These are phyloP conservation scores for Penicillium concentricum DNA, from an alignment of 2,329 filamentous ascomycete genomes.

Conservation along the genomic window DNA sequence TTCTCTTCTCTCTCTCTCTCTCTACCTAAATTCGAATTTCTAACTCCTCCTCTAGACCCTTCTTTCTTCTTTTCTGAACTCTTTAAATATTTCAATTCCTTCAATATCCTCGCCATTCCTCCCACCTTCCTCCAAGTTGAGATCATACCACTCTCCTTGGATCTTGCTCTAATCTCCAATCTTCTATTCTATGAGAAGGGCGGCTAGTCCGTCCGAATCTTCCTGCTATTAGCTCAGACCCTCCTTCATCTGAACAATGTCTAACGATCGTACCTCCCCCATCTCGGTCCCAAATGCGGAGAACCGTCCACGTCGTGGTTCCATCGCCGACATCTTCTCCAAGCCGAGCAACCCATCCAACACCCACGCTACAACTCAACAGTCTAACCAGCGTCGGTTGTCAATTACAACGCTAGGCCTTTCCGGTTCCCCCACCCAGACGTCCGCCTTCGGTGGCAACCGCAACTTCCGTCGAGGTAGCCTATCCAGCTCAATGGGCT, in stretches of 20 bases:
- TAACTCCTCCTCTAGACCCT: neutral
- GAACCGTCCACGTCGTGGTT: slow-evolving; percentile 46
- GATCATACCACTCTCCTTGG: neutral
- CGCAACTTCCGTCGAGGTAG: slow-evolving; percentile 61
- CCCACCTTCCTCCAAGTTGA: neutral
- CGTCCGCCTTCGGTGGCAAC: slow-evolving; percentile 51
- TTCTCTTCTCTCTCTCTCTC: slow-evolving; percentile 3
- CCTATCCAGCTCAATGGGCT: slow-evolving; percentile 61
- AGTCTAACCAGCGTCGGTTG: slow-evolving; percentile 58
- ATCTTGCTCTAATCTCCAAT: neutral
- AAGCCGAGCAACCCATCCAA: slow-evolving; percentile 28
- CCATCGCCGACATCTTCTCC: slow-evolving; percentile 46
- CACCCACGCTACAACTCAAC: slow-evolving; percentile 48
- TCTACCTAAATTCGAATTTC: neutral
- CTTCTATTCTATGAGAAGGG: slow-evolving; percentile 21
- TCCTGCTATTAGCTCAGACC: slow-evolving; percentile 4
- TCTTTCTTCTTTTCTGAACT: neutral
- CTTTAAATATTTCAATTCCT: neutral
- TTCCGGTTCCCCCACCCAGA: slow-evolving; percentile 67
- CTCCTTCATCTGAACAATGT: slow-evolving; percentile 38
- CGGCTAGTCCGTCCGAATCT: slow-evolving; percentile 25
- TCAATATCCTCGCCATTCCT: neutral
- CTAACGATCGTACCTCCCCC: slow-evolving; percentile 42
- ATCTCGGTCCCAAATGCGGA: slow-evolving; percentile 38
- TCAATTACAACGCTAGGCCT: slow-evolving; percentile 73